phyloP scores from a whole-genome alignment of 2,329 filamentous ascomycete genomes.

The Pestalotiopsis sp. region DNA sequence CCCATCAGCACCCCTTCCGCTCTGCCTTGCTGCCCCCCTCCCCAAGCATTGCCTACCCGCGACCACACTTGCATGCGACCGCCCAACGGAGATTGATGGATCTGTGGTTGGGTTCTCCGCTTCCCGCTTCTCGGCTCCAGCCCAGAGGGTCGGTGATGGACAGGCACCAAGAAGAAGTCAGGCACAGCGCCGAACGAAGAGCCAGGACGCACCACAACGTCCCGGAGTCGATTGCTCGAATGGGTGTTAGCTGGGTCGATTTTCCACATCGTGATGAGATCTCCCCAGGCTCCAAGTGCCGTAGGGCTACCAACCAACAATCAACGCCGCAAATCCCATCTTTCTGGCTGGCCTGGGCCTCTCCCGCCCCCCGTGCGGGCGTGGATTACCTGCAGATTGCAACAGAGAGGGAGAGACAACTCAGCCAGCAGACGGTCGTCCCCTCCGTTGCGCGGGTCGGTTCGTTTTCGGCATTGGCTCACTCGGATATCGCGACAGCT shows the following conservation, averaged over 20 bases:
- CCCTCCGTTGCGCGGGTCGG: background rate
- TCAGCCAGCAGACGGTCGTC: background rate
- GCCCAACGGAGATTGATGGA: conserved; percentile 4
- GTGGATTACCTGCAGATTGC: background rate
- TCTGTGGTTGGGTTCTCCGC: conserved; percentile 15
- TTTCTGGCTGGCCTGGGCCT: background rate
- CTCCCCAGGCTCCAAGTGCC: background rate
- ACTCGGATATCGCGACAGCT: background rate
- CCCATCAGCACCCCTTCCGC: background rate
- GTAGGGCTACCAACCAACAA: background rate
- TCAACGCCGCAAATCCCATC: background rate
- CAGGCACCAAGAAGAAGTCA: conserved; percentile 7
- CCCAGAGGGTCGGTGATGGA: conserved; percentile 14
- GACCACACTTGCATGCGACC: background rate
- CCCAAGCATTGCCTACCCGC: conserved; percentile 1
- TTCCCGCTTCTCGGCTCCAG: conserved; percentile 14
- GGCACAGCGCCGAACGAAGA: conserved; percentile 1
- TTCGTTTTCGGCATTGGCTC: background rate
- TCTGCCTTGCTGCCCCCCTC: background rate
- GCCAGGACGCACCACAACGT: background rate
- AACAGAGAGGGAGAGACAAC: background rate
- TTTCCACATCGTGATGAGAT: background rate
- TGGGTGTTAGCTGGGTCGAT: conserved; percentile 2
- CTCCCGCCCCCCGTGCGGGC: background rate
- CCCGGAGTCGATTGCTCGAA: conserved; percentile 11